Base-by-base conservation (phyloP, 2,329 filamentous ascomycete species). In the Botrytis fragariae region DNA sequence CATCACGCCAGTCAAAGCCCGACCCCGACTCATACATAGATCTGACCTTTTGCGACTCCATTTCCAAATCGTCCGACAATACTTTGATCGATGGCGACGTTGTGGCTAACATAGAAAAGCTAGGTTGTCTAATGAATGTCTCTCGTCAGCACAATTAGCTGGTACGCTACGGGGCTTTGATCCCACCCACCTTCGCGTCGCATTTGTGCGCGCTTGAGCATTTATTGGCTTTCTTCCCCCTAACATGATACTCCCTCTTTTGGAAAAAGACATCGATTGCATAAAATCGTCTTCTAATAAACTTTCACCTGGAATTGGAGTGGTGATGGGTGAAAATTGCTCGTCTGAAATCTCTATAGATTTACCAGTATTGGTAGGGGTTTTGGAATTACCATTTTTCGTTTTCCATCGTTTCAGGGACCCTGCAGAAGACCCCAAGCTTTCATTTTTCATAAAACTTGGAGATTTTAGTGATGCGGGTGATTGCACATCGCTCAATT, bases 191-290 rank as follows among this genome's bases (percentile, higher is more conserved):
- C 77, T 79, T 74, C 76, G 73, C n/a, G 75, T 75, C 35, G 61
- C 76, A 74, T 77, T 74, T 63, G 51, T 60, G 14, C 79, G 74
- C 57, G 73, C 74, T 59, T 79, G 78, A 2, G 71, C 74, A 74
- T 78, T 77, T 3, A 77, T 74, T 39, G 75, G 79, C 68, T 80
- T 81, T 79, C 86, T 86, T 71, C 84, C 85, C 75, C 86, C 85
- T 79, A 90, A 85, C 85, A 91, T 88, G 78, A 91, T 83, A 81
- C 89, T 91, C 76, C 89, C 89, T 77, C 89, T 85, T 75, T 89
- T 89, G 73, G 89, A 90, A 79, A 91, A 91, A 76, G 85, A 85
- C 76, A 91, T 81, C 72, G 84, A 83, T 76, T 83, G 84, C 78
- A 91, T 81, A 79, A 88, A 87, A 77, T 86, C 87, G 82, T 89